Evolutionary conservation across 2,329 filamentous ascomycete genomes (phyloP).

Genomic region (Fragosphaeria purpurea): DNA sequence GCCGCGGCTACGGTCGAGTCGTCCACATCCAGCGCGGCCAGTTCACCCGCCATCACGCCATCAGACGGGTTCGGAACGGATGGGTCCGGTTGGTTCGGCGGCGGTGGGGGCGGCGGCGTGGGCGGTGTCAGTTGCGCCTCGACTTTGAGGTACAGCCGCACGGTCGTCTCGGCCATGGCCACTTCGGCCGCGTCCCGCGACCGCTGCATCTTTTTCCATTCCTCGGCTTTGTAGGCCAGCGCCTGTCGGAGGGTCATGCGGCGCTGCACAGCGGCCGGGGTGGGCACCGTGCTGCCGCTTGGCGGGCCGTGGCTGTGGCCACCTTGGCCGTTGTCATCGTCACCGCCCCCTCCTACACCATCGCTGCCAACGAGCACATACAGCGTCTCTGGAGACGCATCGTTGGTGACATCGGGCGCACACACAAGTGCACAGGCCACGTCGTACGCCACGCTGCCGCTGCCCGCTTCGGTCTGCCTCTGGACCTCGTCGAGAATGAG

Average conservation of each 20-base stretch:
- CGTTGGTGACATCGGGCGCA: constrained; percentile 46
- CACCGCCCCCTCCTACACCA: neutral
- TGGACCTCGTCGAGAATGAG: constrained; percentile 59
- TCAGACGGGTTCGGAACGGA: too few species aligned
- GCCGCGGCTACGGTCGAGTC: neutral
- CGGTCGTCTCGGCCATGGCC: constrained; percentile 48
- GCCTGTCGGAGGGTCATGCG: constrained; percentile 49
- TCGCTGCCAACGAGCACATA: neutral
- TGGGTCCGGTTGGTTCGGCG: too few species aligned
- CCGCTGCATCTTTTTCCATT: constrained; percentile 46
- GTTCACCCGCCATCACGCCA: neutral
- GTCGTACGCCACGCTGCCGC: constrained; percentile 55
- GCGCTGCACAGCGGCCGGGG: constrained; percentile 30
- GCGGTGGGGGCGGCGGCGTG: constrained; percentile 6
- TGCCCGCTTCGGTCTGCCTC: constrained; percentile 47
- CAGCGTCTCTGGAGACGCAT: constrained; percentile 23
- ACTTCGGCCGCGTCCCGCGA: constrained; percentile 31
- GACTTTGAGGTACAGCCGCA: constrained; percentile 53
- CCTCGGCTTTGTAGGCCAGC: constrained; percentile 47
- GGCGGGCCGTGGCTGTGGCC: neutral
- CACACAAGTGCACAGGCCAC: constrained; percentile 60
- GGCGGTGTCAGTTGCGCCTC: constrained; percentile 49
- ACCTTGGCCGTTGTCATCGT: neutral
- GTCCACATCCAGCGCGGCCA: constrained; percentile 4
- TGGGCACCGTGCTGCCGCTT: constrained; percentile 20